phyloP scores from a whole-genome alignment of 345 rosid species.

The Eucalyptus marginata region DNA sequence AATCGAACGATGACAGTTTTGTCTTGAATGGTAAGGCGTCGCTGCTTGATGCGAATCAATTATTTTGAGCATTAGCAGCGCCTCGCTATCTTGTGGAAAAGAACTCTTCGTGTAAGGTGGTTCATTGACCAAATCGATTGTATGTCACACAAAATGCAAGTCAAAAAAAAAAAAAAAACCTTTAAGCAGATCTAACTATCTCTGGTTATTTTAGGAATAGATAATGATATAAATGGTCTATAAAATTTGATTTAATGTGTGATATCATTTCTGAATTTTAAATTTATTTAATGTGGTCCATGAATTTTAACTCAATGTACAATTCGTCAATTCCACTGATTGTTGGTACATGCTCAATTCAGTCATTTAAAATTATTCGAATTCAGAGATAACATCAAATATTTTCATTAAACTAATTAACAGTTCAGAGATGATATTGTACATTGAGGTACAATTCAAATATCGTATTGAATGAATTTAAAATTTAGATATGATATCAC shows the following conservation, averaged over 20 bases:
- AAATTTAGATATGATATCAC: no score
- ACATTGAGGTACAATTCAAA: rapidly evolving
- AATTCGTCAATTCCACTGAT: rapidly evolving
- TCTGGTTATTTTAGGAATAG: background rate
- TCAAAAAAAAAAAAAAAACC: no score
- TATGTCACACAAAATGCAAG: background rate
- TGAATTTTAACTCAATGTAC: background rate
- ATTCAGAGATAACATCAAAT: no score
- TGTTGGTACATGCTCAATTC: no score
- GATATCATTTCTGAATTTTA: no score
- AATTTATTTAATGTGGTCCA: no score
- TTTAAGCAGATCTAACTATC: background rate
- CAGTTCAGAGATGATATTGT: rapidly evolving
- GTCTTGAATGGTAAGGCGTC: background rate
- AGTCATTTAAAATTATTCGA: no score
- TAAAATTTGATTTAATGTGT: rapidly evolving
- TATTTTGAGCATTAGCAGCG: background rate
- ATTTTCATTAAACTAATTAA: no score
- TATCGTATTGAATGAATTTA: rapidly evolving
- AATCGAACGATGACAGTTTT: background rate
- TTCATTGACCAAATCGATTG: background rate
- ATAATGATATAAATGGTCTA: no score
- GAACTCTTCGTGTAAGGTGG: background rate
- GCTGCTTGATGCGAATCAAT: background rate
- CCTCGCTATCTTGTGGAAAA: background rate